A percentile compares a stretch with the other conserved stretches of the same genome.
These are phyloP conservation scores for Lepiota venenata DNA, from an alignment of 768 basidiomycete species.

Conservation along the genomic window DNA sequence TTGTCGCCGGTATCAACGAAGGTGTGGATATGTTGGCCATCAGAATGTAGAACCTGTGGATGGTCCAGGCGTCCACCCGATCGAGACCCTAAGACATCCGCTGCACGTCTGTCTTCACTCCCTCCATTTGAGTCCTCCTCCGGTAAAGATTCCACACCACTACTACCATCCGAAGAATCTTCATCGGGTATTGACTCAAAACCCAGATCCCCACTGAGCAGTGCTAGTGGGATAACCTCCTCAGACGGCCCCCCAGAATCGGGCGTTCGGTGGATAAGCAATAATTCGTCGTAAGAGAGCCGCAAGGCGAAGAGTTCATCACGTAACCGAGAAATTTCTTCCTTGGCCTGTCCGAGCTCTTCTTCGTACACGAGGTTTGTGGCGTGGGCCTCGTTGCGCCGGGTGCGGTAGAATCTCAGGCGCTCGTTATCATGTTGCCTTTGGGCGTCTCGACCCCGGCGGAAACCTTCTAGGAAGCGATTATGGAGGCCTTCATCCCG, in stretches of 20 bases:
- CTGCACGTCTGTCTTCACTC: too few relatives aligned
- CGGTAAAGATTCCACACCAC: too few relatives aligned
- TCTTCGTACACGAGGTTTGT: slow-evolving; percentile 8
- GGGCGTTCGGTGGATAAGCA: not conserved
- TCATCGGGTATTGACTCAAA: too few relatives aligned
- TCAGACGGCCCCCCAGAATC: not conserved
- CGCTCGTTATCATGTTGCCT: slow-evolving; percentile 12
- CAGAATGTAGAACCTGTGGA: too few relatives aligned
- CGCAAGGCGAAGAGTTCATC: slow-evolving; percentile 22
- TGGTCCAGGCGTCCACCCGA: too few relatives aligned
- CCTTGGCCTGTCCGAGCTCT: slow-evolving; percentile 13
- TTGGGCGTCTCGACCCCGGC: slow-evolving; percentile 16
- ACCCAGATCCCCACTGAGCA: too few relatives aligned
- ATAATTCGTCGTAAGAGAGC: slow-evolving; percentile 18
- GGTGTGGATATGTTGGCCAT: too few relatives aligned
- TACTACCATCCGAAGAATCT: too few relatives aligned
- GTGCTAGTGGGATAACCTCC: not conserved
- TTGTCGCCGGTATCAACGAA: too few relatives aligned
- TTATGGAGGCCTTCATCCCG: slow-evolving; percentile 9
- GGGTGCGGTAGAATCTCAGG: slow-evolving; percentile 15
- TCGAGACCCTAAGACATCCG: too few relatives aligned
- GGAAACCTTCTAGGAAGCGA: slow-evolving; percentile 16
- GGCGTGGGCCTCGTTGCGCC: slow-evolving; percentile 20
- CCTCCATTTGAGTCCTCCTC: too few relatives aligned
- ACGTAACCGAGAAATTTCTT: slow-evolving; percentile 18